Percentiles rank a stretch among this genome's conserved stretches.
Evolutionary conservation across 2,329 filamentous ascomycete species (phyloP).

Genomic region (Lachnellula cervina): DNA sequence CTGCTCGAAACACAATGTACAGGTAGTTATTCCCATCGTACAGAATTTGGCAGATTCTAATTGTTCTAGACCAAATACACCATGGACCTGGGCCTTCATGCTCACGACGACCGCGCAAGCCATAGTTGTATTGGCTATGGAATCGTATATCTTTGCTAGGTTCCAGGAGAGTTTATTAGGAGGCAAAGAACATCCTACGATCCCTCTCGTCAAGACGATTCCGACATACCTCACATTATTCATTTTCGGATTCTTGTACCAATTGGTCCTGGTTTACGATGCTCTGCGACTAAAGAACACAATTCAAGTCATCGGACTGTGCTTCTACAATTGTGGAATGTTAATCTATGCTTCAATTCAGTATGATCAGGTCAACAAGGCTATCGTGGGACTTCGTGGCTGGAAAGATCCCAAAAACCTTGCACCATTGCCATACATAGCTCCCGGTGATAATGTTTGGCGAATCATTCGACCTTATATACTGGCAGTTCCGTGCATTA

Average conservation of each 20-base stretch:
- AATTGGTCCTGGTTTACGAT: slow-evolving; percentile 86
- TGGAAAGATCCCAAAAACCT: slow-evolving; percentile 10
- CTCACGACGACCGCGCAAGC: slow-evolving; percentile 70
- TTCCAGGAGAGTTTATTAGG: slow-evolving; percentile 64
- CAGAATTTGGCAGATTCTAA: not conserved
- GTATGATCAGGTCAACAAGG: slow-evolving; percentile 80
- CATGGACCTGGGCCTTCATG: slow-evolving; percentile 87
- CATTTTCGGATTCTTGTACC: slow-evolving; percentile 95
- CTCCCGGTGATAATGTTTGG: slow-evolving; percentile 54
- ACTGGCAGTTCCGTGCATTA: slow-evolving; percentile 78
- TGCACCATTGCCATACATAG: slow-evolving; percentile 37
- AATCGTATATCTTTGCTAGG: slow-evolving; percentile 87
- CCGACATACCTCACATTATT: slow-evolving; percentile 94
- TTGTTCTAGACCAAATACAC: slow-evolving; percentile 56
- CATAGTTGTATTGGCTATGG: slow-evolving; percentile 72
- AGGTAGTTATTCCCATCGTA: slow-evolving; percentile 35
- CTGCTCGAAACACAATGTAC: slow-evolving; percentile 53
- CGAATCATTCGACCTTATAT: slow-evolving; percentile 66
- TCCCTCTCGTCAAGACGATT: slow-evolving; percentile 64
- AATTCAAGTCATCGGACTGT: slow-evolving; percentile 95
- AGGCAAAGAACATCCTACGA: slow-evolving; percentile 41
- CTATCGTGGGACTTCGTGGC: slow-evolving; percentile 53
- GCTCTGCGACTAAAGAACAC: slow-evolving; percentile 93
- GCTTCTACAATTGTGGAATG: slow-evolving; percentile 85
- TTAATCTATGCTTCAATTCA: slow-evolving; percentile 92